Percentiles rank a stretch among this genome's conserved stretches.
These are phyloP conservation scores for Ambrosia hybrid DNA, from an alignment of 140 eudicot species.

Conservation along the genomic window DNA sequence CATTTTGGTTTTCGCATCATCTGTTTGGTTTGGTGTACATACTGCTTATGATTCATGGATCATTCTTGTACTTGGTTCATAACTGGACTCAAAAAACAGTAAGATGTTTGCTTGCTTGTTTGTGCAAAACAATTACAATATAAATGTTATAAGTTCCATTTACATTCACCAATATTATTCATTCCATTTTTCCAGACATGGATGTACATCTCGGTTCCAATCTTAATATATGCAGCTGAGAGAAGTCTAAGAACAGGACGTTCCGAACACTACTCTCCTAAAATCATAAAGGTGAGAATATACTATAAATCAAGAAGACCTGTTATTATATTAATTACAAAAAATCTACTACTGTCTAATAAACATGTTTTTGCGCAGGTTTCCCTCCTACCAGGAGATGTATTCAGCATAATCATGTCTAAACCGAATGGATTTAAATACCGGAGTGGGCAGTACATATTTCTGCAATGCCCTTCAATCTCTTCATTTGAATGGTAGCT, in stretches of 20 bases:
- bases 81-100: conserved; percentile 91
- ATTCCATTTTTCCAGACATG: conserved; percentile 61
- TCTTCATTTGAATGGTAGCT: conserved; percentile 91
- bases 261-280: conserved; percentile 70
- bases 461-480: conserved; percentile 87
- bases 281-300: conserved; percentile 68
- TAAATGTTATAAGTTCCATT: not conserved
- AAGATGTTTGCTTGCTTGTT: conserved; percentile 26
- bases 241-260: conserved; percentile 79
- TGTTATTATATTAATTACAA: not conserved
- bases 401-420: conserved; percentile 81
- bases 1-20: conserved; percentile 98
- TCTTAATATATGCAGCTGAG: conserved; percentile 69
- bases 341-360: not conserved
- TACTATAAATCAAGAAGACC: not conserved
- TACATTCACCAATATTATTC: conserved; percentile 5
- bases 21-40: conserved; percentile 79
- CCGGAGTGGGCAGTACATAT: conserved; percentile 92
- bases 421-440: conserved; percentile 90
- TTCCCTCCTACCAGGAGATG: conserved; percentile 86
- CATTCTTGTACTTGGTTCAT: conserved; percentile 78
- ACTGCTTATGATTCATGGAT: conserved; percentile 78
- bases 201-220: conserved; percentile 93
- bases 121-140: not conserved
- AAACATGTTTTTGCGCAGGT: conserved; percentile 43